These are phyloP conservation scores for Daldinia vernicosa DNA, from an alignment of 495 filamentous ascomycete species.

Conservation along the genomic window DNA sequence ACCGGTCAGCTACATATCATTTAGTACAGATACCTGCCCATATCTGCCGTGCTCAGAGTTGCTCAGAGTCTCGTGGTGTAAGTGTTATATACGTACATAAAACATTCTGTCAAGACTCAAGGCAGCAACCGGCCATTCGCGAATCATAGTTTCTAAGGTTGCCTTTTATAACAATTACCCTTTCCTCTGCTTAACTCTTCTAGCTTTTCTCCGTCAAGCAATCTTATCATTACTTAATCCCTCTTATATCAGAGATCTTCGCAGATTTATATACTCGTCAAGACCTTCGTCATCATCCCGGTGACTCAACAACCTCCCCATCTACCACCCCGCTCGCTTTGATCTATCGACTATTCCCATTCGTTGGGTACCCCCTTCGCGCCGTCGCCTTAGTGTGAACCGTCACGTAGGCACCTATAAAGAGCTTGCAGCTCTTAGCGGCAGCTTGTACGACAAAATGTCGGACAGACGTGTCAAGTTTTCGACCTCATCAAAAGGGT, in stretches of 20 bases:
- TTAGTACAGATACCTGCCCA: constrained; percentile 37
- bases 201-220: constrained; percentile 10
- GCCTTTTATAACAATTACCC: constrained; percentile 30
- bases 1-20: constrained; percentile 31
- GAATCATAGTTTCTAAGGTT: constrained; percentile 29
- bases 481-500: constrained; percentile 24
- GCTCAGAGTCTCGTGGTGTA: constrained; percentile 35
- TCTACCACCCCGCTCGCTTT: constrained; percentile 6
- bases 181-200: constrained; percentile 16
- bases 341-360: constrained; percentile 7
- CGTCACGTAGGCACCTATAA: constrained; percentile 10
- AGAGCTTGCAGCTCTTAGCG: constrained; percentile 10
- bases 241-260: constrained; percentile 10
- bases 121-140: constrained; percentile 35
- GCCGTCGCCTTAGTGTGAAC: constrained; percentile 9
- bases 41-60: constrained; percentile 33
- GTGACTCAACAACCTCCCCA: constrained; percentile 9
- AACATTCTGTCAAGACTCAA: constrained; percentile 26
- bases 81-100: constrained; percentile 40
- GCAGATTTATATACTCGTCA: constrained; percentile 23
- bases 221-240: neutral
- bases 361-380: constrained; percentile 3
- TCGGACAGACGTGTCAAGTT: constrained; percentile 41
- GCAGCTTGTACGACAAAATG: constrained; percentile 24
- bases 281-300: neutral